Conservation (phyloP, 345 rosid genomes). For the Eucalyptus urophylla region DNA sequence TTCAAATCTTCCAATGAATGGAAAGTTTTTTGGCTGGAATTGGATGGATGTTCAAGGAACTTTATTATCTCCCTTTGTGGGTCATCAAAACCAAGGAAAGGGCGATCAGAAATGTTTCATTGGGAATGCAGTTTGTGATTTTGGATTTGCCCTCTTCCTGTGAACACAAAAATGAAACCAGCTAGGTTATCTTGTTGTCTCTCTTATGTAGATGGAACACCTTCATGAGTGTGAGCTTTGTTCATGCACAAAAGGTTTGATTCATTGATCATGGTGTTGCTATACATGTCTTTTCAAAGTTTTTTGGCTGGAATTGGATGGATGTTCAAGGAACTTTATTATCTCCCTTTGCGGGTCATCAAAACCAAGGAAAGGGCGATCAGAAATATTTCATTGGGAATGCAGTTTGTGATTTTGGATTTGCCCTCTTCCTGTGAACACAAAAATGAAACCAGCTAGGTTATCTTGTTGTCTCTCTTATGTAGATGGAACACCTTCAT, state of each 20-base stretch:
- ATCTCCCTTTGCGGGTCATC: neutral
- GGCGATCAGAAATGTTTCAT: neutral
- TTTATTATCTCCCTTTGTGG: neutral
- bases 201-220: neutral
- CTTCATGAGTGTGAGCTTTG: neutral
- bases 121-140: neutral
- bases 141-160: neutral
- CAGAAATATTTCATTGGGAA: neutral
- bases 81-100: neutral
- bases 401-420: neutral
- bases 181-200: neutral
- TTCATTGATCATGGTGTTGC: neutral
- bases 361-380: neutral
- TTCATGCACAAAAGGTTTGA: neutral
- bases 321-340: neutral
- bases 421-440: neutral
- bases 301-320: neutral
- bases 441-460: neutral
- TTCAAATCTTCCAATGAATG: neutral
- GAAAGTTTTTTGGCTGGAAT: neutral
- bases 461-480: neutral
- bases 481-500: neutral
- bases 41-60: neutral
- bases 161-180: neutral
- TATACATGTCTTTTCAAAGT: neutral